Base-by-base conservation (phyloP, 352 stramenopile species). In the Pythium graminicola region DNA sequence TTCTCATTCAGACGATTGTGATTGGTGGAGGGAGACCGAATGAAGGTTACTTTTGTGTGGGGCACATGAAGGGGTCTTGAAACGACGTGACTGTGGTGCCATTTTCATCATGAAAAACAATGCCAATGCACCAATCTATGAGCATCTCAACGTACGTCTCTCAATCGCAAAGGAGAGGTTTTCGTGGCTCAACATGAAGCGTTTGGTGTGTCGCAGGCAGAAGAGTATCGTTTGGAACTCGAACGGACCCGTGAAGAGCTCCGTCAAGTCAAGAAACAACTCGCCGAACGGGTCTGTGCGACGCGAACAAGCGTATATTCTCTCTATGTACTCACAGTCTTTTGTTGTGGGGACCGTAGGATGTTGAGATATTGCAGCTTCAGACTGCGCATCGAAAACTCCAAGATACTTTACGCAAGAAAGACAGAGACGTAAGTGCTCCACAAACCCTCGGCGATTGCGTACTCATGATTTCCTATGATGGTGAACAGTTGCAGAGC, bases 241-340 rank as follows among this genome's bases (percentile, higher is more conserved):
- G 73, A 88, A 54, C 70, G 75, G 28, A 68, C 64, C 28, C 77
- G 76, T 35, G 69, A 86, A 35, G 74, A 85, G 27, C 54, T 88
- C 9, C 61, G 63, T 2, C 22, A 57, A 14, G 42, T 58, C 26
- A 86, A 83, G 54, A 60, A 61, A 7, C 64, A 75, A 40, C 32
- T 86, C 32, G 49, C 56, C 4, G 74, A 82, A 29, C 45, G 56
- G 33, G n/a, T n/a, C n/a, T n/a, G n/a, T n/a, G n/a, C n/a, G n/a
- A n/a, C n/a, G n/a, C n/a, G n/a, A n/a, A n/a, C n/a, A n/a, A n/a
- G n/a, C n/a, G n/a, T n/a, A n/a, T n/a, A n/a, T n/a, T n/a, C n/a
- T n/a, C n/a, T n/a, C n/a, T n/a, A n/a, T n/a, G n/a, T n/a, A n/a
- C n/a, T n/a, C n/a, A n/a, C n/a, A n/a, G n/a, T n/a, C n/a, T n/a